Evolutionary conservation across 2,329 filamentous ascomycete species (phyloP), one percentile per base, ranked within the genome.

Genomic region (Clarireedia homoeocarpa): DNA sequence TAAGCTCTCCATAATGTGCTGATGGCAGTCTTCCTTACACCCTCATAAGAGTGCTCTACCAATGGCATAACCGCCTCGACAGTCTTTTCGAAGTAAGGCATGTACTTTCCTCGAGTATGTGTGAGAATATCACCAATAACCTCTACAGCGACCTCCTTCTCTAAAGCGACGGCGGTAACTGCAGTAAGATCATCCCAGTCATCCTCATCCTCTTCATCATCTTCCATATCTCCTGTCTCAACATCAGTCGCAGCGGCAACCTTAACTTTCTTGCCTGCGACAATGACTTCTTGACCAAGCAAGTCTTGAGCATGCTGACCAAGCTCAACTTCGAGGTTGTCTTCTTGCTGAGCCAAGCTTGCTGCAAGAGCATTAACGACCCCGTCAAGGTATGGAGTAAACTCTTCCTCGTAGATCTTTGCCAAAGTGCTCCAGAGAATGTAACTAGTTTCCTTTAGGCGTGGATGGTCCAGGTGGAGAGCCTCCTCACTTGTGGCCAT

Each of bases 111-210:
- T 71, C 89, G 91, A 48, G 89, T 89, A 75, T 95, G 86, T 48
- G 88, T 86, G 67, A 97, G 86, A 60, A 99, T 84, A 69, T 99
- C 94, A 62, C 91, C 94, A 38, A 96, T 81, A 5, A 96, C 91
- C 72, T 99, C 94, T 46, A 96, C 84, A 39, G 94, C 92, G 65
- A 97, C 95, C 74, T 99, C 94, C 75, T 97, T 96, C 79, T 97
- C 94, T 66, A 96, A 82, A 24, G 92, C 90, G 55, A 96, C 83
- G 53, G 91, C 90, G 26, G 90, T 95, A 60, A 95, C 88, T 51
- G 89, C 89, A 57, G 84, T 85, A 48, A 95, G 78, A 65, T 91
- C 88, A 65, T 91, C 87, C 81, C 89, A 91, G 59, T 91, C 89
- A 57, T 90, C 89, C 45, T 92, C 88, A 39, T 90, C 86, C 47